phyloP scores from a whole-genome alignment of 2,329 filamentous ascomycete genomes.

The Dactylella cylindrospora region DNA sequence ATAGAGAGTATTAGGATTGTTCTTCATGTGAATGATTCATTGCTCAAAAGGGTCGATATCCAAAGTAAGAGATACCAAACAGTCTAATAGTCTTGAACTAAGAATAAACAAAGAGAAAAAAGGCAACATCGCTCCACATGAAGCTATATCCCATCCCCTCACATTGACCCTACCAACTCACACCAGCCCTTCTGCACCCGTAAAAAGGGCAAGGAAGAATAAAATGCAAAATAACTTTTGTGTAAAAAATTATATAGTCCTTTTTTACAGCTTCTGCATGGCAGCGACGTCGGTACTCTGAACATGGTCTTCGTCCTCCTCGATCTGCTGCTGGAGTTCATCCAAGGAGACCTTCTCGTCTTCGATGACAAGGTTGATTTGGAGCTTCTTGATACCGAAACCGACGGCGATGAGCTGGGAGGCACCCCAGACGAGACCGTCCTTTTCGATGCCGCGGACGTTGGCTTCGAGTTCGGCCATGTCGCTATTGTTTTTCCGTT shows the following conservation, averaged over 20 bases:
- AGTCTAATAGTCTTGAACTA: background rate
- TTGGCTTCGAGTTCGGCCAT: slow-evolving; percentile 77
- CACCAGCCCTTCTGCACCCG: too few relatives aligned
- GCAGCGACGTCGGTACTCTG: slow-evolving; percentile 84
- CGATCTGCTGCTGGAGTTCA: slow-evolving; percentile 84
- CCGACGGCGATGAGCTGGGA: slow-evolving; percentile 83
- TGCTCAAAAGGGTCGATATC: too few relatives aligned
- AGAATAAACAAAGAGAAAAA: slow-evolving; percentile 2
- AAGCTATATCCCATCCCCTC: background rate
- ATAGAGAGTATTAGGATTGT: too few relatives aligned
- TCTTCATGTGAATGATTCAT: too few relatives aligned
- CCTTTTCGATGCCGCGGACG: slow-evolving; percentile 82
- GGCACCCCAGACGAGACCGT: slow-evolving; percentile 93
- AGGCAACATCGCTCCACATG: background rate
- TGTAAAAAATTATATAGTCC: too few relatives aligned
- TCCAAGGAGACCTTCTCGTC: slow-evolving; percentile 90
- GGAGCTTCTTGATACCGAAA: slow-evolving; percentile 98
- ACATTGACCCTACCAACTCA: too few relatives aligned
- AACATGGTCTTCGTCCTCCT: slow-evolving; percentile 87
- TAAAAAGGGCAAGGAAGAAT: background rate
- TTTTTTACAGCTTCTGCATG: slow-evolving; percentile 89
- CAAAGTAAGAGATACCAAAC: background rate
- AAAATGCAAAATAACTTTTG: background rate
- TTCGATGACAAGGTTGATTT: slow-evolving; percentile 97
- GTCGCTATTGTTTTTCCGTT: slow-evolving; percentile 85